Conservation (phyloP, 768 basidiomycete genomes). For the Dacryopinax primogenitus region DNA sequence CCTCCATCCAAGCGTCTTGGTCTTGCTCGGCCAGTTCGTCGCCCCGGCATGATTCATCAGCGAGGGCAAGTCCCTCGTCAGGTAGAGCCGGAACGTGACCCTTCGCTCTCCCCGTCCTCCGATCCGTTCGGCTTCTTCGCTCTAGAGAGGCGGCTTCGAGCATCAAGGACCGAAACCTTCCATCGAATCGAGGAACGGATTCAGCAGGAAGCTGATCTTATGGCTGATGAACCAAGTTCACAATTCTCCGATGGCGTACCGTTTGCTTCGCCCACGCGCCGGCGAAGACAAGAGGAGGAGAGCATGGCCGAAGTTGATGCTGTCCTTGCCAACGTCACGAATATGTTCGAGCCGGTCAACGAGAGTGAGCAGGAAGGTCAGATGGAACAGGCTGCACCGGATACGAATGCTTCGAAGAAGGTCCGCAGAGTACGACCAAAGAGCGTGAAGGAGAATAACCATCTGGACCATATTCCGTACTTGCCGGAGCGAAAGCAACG, state of each 20-base stretch:
- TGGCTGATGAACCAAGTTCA: background rate
- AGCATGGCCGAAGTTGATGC: conserved; percentile 5
- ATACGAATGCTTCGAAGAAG: background rate
- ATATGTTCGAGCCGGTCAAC: background rate
- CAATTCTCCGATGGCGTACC: conserved; percentile 4
- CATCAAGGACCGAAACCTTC: background rate
- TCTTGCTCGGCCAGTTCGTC: background rate
- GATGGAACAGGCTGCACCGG: background rate
- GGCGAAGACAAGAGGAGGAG: background rate
- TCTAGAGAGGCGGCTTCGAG: background rate
- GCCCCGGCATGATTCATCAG: background rate
- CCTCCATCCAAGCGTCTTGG: background rate
- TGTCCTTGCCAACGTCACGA: background rate
- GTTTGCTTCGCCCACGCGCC: background rate
- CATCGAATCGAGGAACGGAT: background rate
- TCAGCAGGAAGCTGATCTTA: background rate
- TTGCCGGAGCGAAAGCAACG: background rate
- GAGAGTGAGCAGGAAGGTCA: background rate
- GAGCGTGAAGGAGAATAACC: background rate
- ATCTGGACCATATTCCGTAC: background rate
- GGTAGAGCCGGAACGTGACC: background rate
- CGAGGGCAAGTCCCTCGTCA: background rate
- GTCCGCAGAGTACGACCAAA: background rate
- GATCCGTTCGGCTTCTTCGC: conserved; percentile 6
- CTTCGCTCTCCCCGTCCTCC: background rate